phyloP scores from a whole-genome alignment of 768 basidiomycete genomes.

The Boletus insuetus region DNA sequence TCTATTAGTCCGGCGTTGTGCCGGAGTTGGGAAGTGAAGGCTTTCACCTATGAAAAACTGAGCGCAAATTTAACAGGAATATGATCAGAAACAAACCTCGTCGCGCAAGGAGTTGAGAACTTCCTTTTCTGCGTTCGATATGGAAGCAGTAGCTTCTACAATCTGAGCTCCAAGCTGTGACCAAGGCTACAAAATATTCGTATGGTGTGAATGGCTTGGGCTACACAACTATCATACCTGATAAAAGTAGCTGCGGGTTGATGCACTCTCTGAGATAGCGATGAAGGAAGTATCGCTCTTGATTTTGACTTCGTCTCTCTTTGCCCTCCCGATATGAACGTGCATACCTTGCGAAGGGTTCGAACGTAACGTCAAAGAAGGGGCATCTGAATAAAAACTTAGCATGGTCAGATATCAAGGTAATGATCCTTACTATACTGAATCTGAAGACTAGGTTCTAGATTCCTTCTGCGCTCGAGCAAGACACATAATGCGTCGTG shows the following conservation, averaged over 20 bases:
- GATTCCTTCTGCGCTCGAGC: constrained; percentile 41
- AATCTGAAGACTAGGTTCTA: constrained; percentile 54
- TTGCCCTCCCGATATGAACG: constrained; percentile 65
- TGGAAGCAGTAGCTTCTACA: constrained; percentile 49
- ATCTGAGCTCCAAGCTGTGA: constrained; percentile 69
- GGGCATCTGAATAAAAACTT: constrained; percentile 46
- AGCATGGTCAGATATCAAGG: neutral
- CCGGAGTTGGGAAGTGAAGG: constrained; percentile 53
- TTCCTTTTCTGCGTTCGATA: constrained; percentile 61
- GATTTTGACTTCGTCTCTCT: constrained; percentile 55
- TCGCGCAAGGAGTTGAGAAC: constrained; percentile 68
- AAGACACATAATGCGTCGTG: constrained; percentile 49
- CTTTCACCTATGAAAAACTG: constrained; percentile 52
- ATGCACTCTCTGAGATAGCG: constrained; percentile 56
- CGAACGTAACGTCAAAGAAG: constrained; percentile 71
- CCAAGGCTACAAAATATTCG: constrained; percentile 55
- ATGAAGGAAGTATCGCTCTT: constrained; percentile 51
- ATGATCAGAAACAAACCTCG: constrained; percentile 44
- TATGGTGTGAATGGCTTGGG: neutral
- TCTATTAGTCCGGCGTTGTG: constrained; percentile 77
- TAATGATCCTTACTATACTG: constrained; percentile 45
- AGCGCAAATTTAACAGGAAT: constrained; percentile 1
- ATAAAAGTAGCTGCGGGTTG: constrained; percentile 69
- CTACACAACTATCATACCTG: constrained; percentile 38
- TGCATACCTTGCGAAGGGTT: constrained; percentile 70